phyloP scores from a whole-genome alignment of 352 stramenopile species.

The Phytophthora tentaculata region DNA sequence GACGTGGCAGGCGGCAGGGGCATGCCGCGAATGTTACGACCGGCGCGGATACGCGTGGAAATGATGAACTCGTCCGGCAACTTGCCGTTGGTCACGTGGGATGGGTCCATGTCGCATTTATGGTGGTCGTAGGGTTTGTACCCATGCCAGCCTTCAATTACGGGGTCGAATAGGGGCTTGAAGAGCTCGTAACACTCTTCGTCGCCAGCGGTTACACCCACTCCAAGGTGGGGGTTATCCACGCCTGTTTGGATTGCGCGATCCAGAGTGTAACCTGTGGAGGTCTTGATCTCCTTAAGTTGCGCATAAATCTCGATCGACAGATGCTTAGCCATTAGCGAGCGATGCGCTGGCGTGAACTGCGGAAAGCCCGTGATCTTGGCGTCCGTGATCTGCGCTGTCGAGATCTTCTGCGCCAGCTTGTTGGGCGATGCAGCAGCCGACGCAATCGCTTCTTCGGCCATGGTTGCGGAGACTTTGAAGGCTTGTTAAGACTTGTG shows the following conservation, averaged over 20 bases:
- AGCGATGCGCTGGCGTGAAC: constrained; percentile 78
- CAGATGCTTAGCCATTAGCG: constrained; percentile 83
- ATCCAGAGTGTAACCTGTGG: constrained; percentile 80
- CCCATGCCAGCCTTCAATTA: constrained; percentile 87
- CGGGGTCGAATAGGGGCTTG: constrained; percentile 75
- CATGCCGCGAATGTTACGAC: constrained; percentile 83
- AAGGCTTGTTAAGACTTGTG: background rate
- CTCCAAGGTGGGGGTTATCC: constrained; percentile 68
- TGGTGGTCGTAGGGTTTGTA: constrained; percentile 65
- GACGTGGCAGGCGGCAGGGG: constrained; percentile 81
- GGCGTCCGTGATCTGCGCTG: constrained; percentile 70
- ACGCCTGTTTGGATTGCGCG: constrained; percentile 83
- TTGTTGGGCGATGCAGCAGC: constrained; percentile 68
- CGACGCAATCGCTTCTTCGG: constrained; percentile 33
- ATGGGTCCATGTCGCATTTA: constrained; percentile 82
- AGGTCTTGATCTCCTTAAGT: constrained; percentile 70
- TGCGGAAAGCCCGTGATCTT: constrained; percentile 73
- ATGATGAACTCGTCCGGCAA: constrained; percentile 85
- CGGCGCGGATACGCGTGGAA: constrained; percentile 89
- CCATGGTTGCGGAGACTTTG: constrained; percentile 22
- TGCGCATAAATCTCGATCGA: constrained; percentile 74
- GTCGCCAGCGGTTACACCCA: constrained; percentile 83
- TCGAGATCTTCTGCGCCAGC: constrained; percentile 82
- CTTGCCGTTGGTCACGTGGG: constrained; percentile 54
- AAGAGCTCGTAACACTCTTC: constrained; percentile 87